Evolutionary conservation across 73 alveolate genomes (phyloP).

Genomic region (Breviolum minutum): DNA sequence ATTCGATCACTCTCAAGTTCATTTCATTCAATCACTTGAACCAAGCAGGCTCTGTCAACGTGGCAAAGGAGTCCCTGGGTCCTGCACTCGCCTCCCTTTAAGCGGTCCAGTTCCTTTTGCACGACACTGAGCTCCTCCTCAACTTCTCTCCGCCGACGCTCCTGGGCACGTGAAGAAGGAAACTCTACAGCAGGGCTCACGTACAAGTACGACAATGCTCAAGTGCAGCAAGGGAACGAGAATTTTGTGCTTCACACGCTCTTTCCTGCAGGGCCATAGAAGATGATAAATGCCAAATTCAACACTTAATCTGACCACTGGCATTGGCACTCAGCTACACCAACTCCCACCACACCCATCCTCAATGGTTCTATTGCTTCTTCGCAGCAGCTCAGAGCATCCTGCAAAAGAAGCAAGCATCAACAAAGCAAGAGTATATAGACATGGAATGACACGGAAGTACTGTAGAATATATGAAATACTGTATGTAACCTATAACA

Average conservation of each 20-base stretch:
- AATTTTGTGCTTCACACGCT: conserved; percentile 70
- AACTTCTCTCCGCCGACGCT: conserved; percentile 54
- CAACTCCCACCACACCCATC: not conserved
- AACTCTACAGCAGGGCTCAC: not conserved
- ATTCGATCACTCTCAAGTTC: too few species aligned
- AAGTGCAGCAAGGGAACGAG: not conserved
- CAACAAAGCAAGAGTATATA: too few species aligned
- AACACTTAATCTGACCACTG: not conserved
- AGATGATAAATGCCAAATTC: too few species aligned
- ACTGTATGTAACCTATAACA: too few species aligned
- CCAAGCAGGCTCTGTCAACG: too few species aligned
- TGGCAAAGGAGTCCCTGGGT: not conserved
- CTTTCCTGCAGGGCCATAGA: conserved; percentile 3
- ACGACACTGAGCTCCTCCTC: conserved; percentile 46
- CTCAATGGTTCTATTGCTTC: conserved; percentile 55
- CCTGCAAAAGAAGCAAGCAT: not conserved
- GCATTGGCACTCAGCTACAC: too few species aligned
- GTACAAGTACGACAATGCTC: not conserved
- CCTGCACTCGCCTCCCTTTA: conserved; percentile 52
- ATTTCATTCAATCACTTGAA: too few species aligned
- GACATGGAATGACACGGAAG: too few species aligned
- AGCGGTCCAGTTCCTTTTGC: conserved; percentile 49
- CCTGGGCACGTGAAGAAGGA: not conserved
- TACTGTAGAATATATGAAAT: too few species aligned
- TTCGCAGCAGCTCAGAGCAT: conserved; percentile 62